Conservation (phyloP, 2,329 filamentous ascomycete species). For the Aspergillus novofumigatus region DNA sequence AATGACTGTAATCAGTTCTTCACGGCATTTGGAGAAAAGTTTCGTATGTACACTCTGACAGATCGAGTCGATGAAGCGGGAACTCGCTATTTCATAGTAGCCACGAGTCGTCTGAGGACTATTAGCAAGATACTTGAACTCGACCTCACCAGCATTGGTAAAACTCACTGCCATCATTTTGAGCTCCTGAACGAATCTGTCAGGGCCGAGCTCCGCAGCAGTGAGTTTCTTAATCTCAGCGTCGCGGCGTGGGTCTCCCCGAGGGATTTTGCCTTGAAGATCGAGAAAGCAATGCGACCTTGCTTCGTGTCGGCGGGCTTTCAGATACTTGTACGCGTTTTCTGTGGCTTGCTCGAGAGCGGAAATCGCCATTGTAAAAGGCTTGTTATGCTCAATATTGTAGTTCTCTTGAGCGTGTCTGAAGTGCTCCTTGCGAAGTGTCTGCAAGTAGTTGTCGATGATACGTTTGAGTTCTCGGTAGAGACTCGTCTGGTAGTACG, state of each 20-base stretch:
- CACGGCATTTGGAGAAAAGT: constrained; percentile 33
- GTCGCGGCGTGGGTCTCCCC: constrained; percentile 19
- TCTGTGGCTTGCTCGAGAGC: constrained; percentile 21
- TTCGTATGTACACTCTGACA: constrained; percentile 36
- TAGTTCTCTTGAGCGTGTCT: constrained; percentile 50
- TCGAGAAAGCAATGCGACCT: constrained; percentile 15
- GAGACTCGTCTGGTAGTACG: constrained; percentile 32
- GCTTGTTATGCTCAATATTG: constrained; percentile 50
- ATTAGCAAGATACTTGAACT: constrained; percentile 8
- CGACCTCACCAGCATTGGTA: background rate
- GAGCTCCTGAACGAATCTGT: constrained; percentile 35
- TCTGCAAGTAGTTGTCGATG: constrained; percentile 46
- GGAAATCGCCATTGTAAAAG: constrained; percentile 50
- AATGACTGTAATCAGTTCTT: constrained; percentile 28
- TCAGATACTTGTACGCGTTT: constrained; percentile 10
- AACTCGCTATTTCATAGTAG: constrained; percentile 39
- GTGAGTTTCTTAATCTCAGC: constrained; percentile 23
- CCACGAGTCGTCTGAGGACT: constrained; percentile 28
- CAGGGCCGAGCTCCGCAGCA: constrained; percentile 25
- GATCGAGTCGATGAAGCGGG: constrained; percentile 36
- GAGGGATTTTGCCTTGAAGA: constrained; percentile 8
- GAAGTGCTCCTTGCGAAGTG: constrained; percentile 34
- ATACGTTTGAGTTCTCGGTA: constrained; percentile 33
- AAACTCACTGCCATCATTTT: constrained; percentile 40
- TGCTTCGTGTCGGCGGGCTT: constrained; percentile 13